These are phyloP conservation scores for Kwoniella newhampshirensis DNA, from an alignment of 768 basidiomycete species.

Conservation along the genomic window DNA sequence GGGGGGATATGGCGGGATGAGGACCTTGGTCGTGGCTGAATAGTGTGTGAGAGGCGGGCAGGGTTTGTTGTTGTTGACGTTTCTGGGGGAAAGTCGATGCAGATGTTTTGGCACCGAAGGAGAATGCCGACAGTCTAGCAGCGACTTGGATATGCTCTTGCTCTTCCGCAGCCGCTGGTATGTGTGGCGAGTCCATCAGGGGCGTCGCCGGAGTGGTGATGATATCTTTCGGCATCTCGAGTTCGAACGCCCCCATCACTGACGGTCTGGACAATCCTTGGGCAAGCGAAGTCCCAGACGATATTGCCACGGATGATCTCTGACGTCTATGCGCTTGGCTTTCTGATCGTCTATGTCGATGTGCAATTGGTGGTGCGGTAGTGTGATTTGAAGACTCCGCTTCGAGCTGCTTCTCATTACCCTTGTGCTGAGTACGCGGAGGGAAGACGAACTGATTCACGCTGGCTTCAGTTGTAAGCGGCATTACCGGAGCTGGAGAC, in stretches of 20 bases:
- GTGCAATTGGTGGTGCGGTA: conserved; percentile 1
- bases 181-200: conserved; percentile 17
- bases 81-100: conserved; percentile 9
- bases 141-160: conserved; percentile 24
- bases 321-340: conserved; percentile 26
- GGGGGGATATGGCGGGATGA: conserved; percentile 17
- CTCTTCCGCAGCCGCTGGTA: conserved; percentile 8
- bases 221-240: conserved; percentile 26
- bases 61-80: conserved; percentile 10
- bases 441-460: conserved; percentile 14
- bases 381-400: background rate
- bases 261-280: conserved; percentile 17
- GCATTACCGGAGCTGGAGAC: conserved; percentile 9
- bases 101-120: conserved; percentile 37
- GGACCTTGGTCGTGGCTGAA: conserved; percentile 9
- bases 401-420: conserved; percentile 15
- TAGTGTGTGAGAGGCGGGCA: conserved; percentile 25
- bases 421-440: conserved; percentile 12
- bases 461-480: conserved; percentile 20
- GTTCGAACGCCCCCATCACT: conserved; percentile 17
- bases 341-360: conserved; percentile 20
- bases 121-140: conserved; percentile 35
- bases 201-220: conserved; percentile 43
- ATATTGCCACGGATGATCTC: conserved; percentile 15
- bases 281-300: background rate